A percentile compares a stretch with the other conserved stretches of the same genome.
These are phyloP conservation scores for Tetrahymena thermophila DNA, from an alignment of 73 alveolate species.

Conservation along the genomic window DNA sequence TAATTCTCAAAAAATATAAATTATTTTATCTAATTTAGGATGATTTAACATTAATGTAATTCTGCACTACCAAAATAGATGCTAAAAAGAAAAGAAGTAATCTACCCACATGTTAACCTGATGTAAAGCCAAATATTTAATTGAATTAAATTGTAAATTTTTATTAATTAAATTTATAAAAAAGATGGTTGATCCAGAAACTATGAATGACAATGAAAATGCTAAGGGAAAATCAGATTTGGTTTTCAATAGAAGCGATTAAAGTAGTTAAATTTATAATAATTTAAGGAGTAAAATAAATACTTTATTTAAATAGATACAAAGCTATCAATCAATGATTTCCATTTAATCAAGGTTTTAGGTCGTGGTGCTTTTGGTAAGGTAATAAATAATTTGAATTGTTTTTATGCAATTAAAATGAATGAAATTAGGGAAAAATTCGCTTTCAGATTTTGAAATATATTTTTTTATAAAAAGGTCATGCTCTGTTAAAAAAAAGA, in stretches of 20 bases:
- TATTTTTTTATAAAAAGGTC: neutral
- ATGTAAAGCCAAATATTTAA: neutral
- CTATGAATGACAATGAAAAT: conserved; percentile 10
- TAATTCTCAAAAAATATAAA: too few relatives aligned
- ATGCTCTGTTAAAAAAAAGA: conserved; percentile 70
- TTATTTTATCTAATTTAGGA: neutral
- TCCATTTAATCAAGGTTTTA: conserved; percentile 47
- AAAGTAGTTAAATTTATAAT: neutral
- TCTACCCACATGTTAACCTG: neutral
- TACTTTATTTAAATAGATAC: neutral
- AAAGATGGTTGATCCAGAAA: neutral
- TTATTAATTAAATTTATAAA: neutral
- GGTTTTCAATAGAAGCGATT: conserved; percentile 18
- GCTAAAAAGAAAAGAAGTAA: neutral
- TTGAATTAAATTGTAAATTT: neutral
- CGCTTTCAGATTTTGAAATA: too few relatives aligned
- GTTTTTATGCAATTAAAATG: too few relatives aligned
- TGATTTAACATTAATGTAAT: neutral
- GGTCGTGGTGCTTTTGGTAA: conserved; percentile 89
- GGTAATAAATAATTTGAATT: neutral
- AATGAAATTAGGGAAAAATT: too few relatives aligned
- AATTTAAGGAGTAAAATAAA: neutral
- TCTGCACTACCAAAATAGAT: neutral
- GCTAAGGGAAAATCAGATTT: conserved; percentile 9
- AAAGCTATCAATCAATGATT: conserved; percentile 21